Evolutionary conservation across 148 eudicot species (phyloP), one percentile per base, ranked within the genome.

Genomic region (Cornus kousa): DNA sequence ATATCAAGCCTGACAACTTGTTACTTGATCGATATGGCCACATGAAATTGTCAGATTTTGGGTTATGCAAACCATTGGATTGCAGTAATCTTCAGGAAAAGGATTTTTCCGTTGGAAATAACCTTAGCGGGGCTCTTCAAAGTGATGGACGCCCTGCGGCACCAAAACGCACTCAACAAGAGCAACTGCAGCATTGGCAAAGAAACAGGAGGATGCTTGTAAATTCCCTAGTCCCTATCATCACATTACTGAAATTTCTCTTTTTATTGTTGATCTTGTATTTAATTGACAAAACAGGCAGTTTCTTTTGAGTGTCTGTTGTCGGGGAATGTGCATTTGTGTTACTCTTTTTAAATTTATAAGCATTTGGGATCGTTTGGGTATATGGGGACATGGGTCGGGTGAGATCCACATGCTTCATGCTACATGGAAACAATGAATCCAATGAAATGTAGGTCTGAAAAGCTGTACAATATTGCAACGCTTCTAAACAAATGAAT

Each of bases 121-220:
- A 83, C 75, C 76, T 88, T 65, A 96, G 98, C 75, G 99, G 99
- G 67, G 90, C 94, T 74, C 97, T 93, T 80, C 98, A 92, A 86
- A 92, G 95, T 81, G 99, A 93, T 80, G 99, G 98, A 31, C 95
- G 95, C 69, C 98, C 99, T 32, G 93, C 82, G 66, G 83, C 91
- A 40, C 88, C 97, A 24, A 93, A 81, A 70, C 93, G 99, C 72
- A 89, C 97, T 23, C 99, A 96, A 67, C 97, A 93, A 81, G 99
- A 96, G 93, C 99, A 93, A 74, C 82, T 96, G 80, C 91, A 86
- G 78, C 98, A 96, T 84, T 96, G 99, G 99, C 99, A 96, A 82
- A 88, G 90, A 79, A 96, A 96, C 78, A 87, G 99, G 79, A 93
- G 99, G 89, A 96, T 93, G 99, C 99, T 96, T 82, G 99, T 96